Base-by-base conservation (phyloP, 2,329 filamentous ascomycete genomes). In the Xylaria sp. region DNA sequence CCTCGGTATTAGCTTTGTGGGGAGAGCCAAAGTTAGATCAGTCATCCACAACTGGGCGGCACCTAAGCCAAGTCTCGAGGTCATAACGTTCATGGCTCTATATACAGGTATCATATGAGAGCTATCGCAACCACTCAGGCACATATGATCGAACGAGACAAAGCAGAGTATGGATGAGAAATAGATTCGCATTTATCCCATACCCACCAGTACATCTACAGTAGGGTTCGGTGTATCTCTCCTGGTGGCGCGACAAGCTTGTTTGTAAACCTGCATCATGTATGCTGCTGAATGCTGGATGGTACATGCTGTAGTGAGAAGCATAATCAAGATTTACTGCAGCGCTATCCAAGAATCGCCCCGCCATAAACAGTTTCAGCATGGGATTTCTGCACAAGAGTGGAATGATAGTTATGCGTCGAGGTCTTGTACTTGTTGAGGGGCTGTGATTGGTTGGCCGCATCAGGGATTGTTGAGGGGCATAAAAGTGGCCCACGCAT, bases 301-400 rank as follows among this genome's bases (percentile, higher is more conserved):
- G 23, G n/a, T 20, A 15, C 23, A 51, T 52, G 44, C 28, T 34
- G 50, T 37, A 41, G 54, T 61, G n/a, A 44, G 66, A 57, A 65
- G 60, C 56, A 68, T 65, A 54, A 63, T 63, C 48, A 58, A 44
- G 58, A 66, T 66, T 69, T 41, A 50, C 28, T 28, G 28, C 28
- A 28, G 28, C 28, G 5, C 28, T 66, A 59, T 54, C 58, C 10
- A 58, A 10, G 54, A 59, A 51, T 37, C 25, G 58, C 63, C 63
- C 63, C 63, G 28, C 63, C 58, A 63, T 37, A 48, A 55, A 51
- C 20, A 8, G 66, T 66, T 69, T 69, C 58, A 63, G 31, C 51
- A 62, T 62, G 51, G 34, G 23, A 15, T 46, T 60, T 23, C 54
- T 63, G 46, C 55, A 63, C 13, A 54, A 39, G 59, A 63, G 59